Evolutionary conservation across 2,329 filamentous ascomycete genomes (phyloP).

Genomic region (Fusarium equiseti): DNA sequence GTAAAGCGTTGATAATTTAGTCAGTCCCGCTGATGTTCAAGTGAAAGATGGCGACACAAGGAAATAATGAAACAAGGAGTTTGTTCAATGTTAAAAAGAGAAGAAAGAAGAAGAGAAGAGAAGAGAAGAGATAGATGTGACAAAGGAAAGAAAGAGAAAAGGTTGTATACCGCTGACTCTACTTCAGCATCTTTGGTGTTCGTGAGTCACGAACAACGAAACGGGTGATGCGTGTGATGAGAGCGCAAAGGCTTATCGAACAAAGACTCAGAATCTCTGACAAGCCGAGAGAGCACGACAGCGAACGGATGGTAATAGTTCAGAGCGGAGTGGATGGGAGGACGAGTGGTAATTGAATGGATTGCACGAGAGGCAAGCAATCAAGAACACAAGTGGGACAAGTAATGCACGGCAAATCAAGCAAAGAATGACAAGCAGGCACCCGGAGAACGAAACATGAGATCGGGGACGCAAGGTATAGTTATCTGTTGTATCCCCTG

Average conservation of each 20-base stretch:
- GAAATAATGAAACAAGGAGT: conserved; percentile 22
- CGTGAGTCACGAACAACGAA: conserved; percentile 46
- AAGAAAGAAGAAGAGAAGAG: conserved; percentile 24
- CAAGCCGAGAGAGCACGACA: conserved; percentile 39
- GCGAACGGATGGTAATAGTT: conserved; percentile 31
- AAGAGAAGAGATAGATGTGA: conserved; percentile 9
- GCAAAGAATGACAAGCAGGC: conserved; percentile 32
- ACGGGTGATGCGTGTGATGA: conserved; percentile 31
- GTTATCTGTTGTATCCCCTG: conserved; percentile 10
- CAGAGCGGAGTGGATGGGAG: conserved; percentile 28
- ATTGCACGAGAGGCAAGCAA: conserved; percentile 40
- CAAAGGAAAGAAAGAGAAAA: conserved; percentile 37
- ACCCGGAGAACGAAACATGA: conserved; percentile 44
- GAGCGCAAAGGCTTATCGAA: conserved; percentile 30
- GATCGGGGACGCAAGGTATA: conserved; percentile 38
- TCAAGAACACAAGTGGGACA: conserved; percentile 37
- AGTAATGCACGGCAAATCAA: conserved; percentile 35
- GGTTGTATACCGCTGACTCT: conserved; percentile 36
- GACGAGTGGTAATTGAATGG: conserved; percentile 45
- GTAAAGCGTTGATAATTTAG: conserved; percentile 29
- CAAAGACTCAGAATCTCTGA: conserved; percentile 12
- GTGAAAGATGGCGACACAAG: conserved; percentile 37
- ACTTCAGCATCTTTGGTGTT: conserved; percentile 43
- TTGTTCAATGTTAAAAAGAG: conserved; percentile 25
- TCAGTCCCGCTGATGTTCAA: conserved; percentile 47